A percentile compares a stretch with the other conserved stretches of the same genome.
Conservation (phyloP, 108 stramenopile species). For the Cyclotella cryptica region DNA sequence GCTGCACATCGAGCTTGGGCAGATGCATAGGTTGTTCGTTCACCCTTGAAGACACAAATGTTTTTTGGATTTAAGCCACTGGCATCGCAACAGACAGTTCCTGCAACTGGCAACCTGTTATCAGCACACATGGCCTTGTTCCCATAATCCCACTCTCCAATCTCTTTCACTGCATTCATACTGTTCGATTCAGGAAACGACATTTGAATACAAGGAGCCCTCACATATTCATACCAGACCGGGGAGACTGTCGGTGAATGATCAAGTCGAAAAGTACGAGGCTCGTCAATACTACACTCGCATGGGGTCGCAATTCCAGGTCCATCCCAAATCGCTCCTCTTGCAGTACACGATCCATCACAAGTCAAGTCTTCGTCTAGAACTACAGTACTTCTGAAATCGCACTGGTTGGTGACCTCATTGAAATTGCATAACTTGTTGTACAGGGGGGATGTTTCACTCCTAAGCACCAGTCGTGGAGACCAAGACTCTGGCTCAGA, state of each 20-base stretch:
- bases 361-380: conserved; percentile 32
- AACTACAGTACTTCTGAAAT: conserved; percentile 32
- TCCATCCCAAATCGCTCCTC: conserved; percentile 6
- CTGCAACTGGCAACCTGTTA: conserved; percentile 30
- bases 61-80: conserved; percentile 12
- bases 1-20: conserved; percentile 31
- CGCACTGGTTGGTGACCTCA: conserved; percentile 10
- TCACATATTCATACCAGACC: conserved; percentile 45
- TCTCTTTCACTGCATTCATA: conserved; percentile 37
- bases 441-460: conserved; percentile 26
- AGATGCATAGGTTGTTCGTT: conserved; percentile 33
- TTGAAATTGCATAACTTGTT: conserved; percentile 32
- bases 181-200: conserved; percentile 27
- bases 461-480: conserved; percentile 27
- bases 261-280: conserved; percentile 42
- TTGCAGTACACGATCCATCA: conserved; percentile 31
- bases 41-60: conserved; percentile 39
- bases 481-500: not conserved
- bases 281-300: conserved; percentile 35
- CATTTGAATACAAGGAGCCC: conserved; percentile 40
- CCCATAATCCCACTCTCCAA: conserved; percentile 28
- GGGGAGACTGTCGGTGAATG: conserved; percentile 25
- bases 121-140: conserved; percentile 43
- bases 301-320: conserved; percentile 15
- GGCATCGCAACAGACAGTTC: conserved; percentile 41